Evolutionary conservation across 495 filamentous ascomycete genomes (phyloP), one percentile per base, ranked within the genome.

Genomic region (Letharia lupina): DNA sequence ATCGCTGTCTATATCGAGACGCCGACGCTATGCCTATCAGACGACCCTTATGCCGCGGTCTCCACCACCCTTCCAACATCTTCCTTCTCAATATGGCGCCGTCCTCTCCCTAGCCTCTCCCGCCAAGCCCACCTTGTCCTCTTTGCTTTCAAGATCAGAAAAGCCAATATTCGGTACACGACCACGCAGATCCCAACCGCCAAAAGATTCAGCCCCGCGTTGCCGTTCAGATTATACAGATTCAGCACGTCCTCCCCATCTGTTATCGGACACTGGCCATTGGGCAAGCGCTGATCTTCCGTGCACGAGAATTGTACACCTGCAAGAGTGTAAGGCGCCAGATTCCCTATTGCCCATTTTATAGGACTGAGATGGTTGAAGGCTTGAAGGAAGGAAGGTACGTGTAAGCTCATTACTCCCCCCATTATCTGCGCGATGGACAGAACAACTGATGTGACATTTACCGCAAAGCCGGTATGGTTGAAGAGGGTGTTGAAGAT

Each of bases 401-500:
- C 82, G 65, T 85, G 74, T 42, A 90, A 80, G 66, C 82, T 86
- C 80, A 91, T 82, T 47, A 90, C 78, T 4, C 89, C 89, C 6
- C 82, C 80, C 77, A 91, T 87, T 70, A 87, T 80, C 35, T 82
- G 83, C 2, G 87, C 83, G 35, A 91, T 80, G 1, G 82, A 83
- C 0, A 91, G 75, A 6, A 91, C 71, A 52, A 87, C 80, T 2
- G 80, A 83, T 4, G 83, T 87, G 50, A 90, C 72, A 66, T 89
- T 89, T 57, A 91, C 82, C 12, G 87, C 86, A 72, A 91, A 91
- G 2, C 89, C 89, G 0, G 87, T 87, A 69, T 91, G 89, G 42
- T 76, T 73, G 74, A 91, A 88, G 10, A 91, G 76, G 1, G 89
- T 91, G 71, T 88, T 89, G 76, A 91, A 90, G 75, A 90, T 84